Conservation (phyloP, 1,284 basidiomycete species). For the Taiwanofungus camphoratus region DNA sequence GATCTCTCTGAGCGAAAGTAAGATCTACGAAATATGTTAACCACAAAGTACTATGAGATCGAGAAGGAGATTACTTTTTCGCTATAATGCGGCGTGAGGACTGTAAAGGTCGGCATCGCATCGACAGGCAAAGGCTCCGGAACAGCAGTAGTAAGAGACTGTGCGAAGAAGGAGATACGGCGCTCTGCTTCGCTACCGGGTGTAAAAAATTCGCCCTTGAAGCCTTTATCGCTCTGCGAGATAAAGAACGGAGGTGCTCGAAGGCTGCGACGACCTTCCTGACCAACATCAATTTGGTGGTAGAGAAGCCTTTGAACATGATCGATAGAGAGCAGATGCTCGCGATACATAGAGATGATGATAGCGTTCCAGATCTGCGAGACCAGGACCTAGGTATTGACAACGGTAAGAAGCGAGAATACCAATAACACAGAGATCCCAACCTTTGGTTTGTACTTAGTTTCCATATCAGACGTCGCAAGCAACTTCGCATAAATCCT, state of each 20-base stretch:
- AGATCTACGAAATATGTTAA: slow-evolving; percentile 46
- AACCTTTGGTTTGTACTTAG: slow-evolving; percentile 96
- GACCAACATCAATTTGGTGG: slow-evolving; percentile 84
- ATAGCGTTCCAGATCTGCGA: slow-evolving; percentile 98
- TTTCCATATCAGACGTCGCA: slow-evolving; percentile 89
- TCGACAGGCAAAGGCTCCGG: slow-evolving; percentile 90
- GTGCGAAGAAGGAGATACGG: slow-evolving; percentile 94
- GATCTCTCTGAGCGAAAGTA: slow-evolving; percentile 90
- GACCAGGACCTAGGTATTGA: slow-evolving; percentile 70
- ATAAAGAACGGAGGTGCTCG: slow-evolving; percentile 95
- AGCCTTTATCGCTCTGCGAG: slow-evolving; percentile 78
- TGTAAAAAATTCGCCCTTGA: slow-evolving; percentile 92
- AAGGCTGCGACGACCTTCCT: slow-evolving; percentile 81
- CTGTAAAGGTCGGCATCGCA: slow-evolving; percentile 96
- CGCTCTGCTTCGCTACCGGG: slow-evolving; percentile 88
- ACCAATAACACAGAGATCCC: slow-evolving; percentile 13
- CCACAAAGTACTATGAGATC: neutral
- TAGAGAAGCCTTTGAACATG: slow-evolving; percentile 93
- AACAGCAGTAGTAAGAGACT: slow-evolving; percentile 85
- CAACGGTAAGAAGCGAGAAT: neutral
- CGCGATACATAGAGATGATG: slow-evolving; percentile 99
- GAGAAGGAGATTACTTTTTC: slow-evolving; percentile 81
- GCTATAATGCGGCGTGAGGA: slow-evolving; percentile 92
- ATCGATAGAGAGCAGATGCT: slow-evolving; percentile 92
- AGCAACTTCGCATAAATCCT: slow-evolving; percentile 92